phyloP scores from a whole-genome alignment of 2,329 filamentous ascomycete species.

The Arthrobotrys sphaeroides region DNA sequence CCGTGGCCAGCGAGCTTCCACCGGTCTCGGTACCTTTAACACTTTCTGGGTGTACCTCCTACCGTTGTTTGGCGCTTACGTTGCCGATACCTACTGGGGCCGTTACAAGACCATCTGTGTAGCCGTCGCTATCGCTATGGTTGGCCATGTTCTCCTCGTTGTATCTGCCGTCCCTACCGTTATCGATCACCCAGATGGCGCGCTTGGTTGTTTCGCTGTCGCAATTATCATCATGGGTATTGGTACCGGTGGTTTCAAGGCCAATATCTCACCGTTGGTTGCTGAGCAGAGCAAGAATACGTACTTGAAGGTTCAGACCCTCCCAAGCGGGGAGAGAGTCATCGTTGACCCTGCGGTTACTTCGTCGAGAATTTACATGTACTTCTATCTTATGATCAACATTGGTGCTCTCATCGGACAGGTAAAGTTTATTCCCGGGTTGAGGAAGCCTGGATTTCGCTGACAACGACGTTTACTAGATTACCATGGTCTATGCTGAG shows the following conservation, averaged over 20 bases:
- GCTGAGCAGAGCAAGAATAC: conserved; percentile 74
- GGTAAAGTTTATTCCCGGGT: conserved; percentile 61
- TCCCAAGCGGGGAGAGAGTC: conserved; percentile 71
- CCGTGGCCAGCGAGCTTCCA: conserved; percentile 69
- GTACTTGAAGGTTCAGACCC: conserved; percentile 68
- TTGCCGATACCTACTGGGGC: conserved; percentile 75
- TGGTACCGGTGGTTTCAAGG: conserved; percentile 82
- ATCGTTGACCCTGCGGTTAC: conserved; percentile 77
- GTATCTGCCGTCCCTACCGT: conserved; percentile 72
- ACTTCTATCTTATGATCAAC: conserved; percentile 78
- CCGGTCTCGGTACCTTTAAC: conserved; percentile 67
- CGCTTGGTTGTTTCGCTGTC: conserved; percentile 72
- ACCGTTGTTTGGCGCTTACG: conserved; percentile 68
- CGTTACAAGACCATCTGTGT: conserved; percentile 76
- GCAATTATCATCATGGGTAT: conserved; percentile 73
- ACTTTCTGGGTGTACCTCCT: conserved; percentile 72
- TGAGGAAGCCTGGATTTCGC: neutral
- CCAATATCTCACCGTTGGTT: conserved; percentile 77
- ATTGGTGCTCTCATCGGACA: conserved; percentile 67
- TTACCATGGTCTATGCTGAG: conserved; percentile 77
- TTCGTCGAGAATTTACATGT: conserved; percentile 73
- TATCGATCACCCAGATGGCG: conserved; percentile 68
- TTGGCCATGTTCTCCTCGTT: conserved; percentile 74
- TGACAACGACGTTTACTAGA: conserved; percentile 60
- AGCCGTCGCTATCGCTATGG: conserved; percentile 71